Conservation (phyloP, 2,329 filamentous ascomycete genomes). For the Akanthomyces dipterigenus region DNA sequence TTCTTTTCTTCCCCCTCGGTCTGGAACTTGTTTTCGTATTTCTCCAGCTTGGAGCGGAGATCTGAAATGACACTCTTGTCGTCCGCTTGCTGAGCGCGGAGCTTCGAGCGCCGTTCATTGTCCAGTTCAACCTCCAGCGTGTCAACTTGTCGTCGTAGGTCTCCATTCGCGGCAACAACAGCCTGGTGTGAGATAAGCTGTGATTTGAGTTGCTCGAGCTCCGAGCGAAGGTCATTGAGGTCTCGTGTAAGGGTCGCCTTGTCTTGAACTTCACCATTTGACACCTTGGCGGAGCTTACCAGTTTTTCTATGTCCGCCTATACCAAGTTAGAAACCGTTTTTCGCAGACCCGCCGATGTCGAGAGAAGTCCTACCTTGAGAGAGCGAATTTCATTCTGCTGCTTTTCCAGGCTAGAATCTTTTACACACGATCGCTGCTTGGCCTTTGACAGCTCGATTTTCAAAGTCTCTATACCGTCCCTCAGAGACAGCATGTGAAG, state of each 20-base stretch:
- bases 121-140: conserved; percentile 75
- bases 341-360: too few species aligned
- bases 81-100: conserved; percentile 24
- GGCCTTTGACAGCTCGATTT: conserved; percentile 35
- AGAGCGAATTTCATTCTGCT: conserved; percentile 40
- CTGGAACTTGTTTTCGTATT: conserved; percentile 29
- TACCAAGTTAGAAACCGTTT: conserved; percentile 6
- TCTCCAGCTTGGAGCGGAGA: conserved; percentile 28
- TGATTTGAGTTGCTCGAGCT: conserved; percentile 49
- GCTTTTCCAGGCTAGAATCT: conserved; percentile 41
- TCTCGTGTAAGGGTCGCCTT: conserved; percentile 48
- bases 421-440: conserved; percentile 37
- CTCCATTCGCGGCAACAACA: conserved; percentile 69
- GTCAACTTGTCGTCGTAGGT: conserved; percentile 70
- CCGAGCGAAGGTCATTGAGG: conserved; percentile 45
- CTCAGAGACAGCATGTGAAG: background rate
- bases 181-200: conserved; percentile 56
- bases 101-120: conserved; percentile 53
- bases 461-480: conserved; percentile 16
- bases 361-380: conserved; percentile 35
- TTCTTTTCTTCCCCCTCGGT: conserved; percentile 40
- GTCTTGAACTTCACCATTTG: conserved; percentile 59
- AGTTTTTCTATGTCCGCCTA: conserved; percentile 67
- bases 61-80: conserved; percentile 26
- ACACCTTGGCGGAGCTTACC: conserved; percentile 60